Evolutionary conservation across 2,329 filamentous ascomycete genomes (phyloP).

Genomic region (Microsporum audouinii): DNA sequence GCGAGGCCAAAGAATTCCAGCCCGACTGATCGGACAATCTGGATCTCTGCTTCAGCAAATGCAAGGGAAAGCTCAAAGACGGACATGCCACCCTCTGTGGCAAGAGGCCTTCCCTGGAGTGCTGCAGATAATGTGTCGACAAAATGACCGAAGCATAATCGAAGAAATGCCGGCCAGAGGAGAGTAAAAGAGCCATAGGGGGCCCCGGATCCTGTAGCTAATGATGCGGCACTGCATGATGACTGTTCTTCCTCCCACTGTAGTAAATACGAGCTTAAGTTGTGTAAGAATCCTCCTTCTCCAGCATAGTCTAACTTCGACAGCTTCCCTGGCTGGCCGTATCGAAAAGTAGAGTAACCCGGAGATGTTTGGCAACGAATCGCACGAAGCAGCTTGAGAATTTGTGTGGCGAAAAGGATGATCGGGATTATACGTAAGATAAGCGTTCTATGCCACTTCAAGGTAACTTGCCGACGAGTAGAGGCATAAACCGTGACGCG

Average conservation of each 20-base stretch:
- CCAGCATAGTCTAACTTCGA: conserved; percentile 60
- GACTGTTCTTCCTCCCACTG: conserved; percentile 61
- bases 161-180: conserved; percentile 41
- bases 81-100: conserved; percentile 88
- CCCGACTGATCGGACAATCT: conserved; percentile 67
- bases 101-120: conserved; percentile 66
- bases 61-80: conserved; percentile 92
- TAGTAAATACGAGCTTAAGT: conserved; percentile 58
- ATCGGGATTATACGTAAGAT: conserved; percentile 61
- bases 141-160: conserved; percentile 63
- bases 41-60: conserved; percentile 88
- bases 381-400: conserved; percentile 60
- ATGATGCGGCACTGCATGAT: conserved; percentile 63
- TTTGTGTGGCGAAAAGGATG: conserved; percentile 56
- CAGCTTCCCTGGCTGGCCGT: conserved; percentile 54
- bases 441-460: conserved; percentile 62
- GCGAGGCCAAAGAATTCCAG: conserved; percentile 52
- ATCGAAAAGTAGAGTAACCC: conserved; percentile 57
- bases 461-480: conserved; percentile 63
- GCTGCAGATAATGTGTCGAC: conserved; percentile 80
- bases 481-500: conserved; percentile 89
- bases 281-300: conserved; percentile 58
- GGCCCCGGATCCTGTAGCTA: conserved; percentile 51
- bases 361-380: conserved; percentile 85
- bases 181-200: conserved; percentile 67